Evolutionary conservation across 257 asterid genomes (phyloP), one percentile per base, ranked within the genome.

Genomic region (Lantana camara): DNA sequence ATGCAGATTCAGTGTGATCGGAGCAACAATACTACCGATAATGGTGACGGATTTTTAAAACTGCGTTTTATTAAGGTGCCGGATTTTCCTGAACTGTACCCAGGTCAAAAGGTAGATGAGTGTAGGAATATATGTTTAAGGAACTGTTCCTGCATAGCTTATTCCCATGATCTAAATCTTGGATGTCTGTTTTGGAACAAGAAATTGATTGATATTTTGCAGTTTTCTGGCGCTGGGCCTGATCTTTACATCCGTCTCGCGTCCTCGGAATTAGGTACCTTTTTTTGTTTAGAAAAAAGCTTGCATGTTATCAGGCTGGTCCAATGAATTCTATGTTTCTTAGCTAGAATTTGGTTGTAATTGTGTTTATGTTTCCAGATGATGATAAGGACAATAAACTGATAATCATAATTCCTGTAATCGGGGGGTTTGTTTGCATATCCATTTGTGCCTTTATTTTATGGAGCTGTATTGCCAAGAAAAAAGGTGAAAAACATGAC

Each of bases 101-200:
- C 46, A 0, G n/a, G 59, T 6, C 15, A 68, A 2, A 5, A 3
- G 47, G 21, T 21, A 7, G 71, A 69, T 6, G 79, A 69, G 16
- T 77, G 82, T 44, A 11, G 51, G 29, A 20, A 20, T 21, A 38
- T 22, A 14, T 84, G 91, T 61, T 68, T 46, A 29, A 53, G 58
- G 14, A 73, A 72, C 32, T 77, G 85, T 68, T 77, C 85, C 2
- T 82, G 88, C 78, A 41, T 79, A 15, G 85, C 88, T 9, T 79
- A 76, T 57, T 57, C 83, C 0, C 66, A 27, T 37, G 69, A 64
- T 56, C 13, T 30, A 4, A 65, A 47, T 15, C 66, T 82, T 3
- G 83, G 88, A 15, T 84, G 91, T 58, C 73, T 82, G 84, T 49
- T 77, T 5, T 84, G 91, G 88, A 64, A 53, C 0, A 49, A 40